These are phyloP conservation scores for Guillardia theta DNA, from an alignment of 78 protist genomes.

Conservation along the genomic window DNA sequence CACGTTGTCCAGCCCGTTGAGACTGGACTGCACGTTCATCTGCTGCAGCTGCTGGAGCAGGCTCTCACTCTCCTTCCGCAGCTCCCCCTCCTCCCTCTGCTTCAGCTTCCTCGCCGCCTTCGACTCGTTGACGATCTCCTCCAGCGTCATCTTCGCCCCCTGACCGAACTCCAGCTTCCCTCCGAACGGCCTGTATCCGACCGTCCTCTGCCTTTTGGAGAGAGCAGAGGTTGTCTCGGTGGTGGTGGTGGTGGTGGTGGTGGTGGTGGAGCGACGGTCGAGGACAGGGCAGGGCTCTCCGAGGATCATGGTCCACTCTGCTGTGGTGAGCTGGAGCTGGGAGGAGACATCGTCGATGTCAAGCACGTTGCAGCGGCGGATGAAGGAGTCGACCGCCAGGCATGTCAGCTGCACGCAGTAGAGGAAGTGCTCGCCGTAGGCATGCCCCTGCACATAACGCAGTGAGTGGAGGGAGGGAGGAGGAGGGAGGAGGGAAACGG, in stretches of 20 bases:
- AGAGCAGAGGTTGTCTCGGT: neutral
- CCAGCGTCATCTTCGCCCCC: neutral
- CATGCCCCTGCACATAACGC: neutral
- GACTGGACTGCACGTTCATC: neutral
- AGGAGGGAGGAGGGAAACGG: neutral
- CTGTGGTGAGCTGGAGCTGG: neutral
- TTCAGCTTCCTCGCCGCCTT: neutral
- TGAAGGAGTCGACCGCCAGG: neutral
- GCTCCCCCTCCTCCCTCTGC: neutral
- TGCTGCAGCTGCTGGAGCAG: neutral
- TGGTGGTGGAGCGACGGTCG: neutral
- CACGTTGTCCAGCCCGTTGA: neutral
- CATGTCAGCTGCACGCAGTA: neutral
- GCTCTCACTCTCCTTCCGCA: neutral
- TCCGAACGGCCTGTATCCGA: neutral
- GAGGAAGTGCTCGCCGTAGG: neutral
- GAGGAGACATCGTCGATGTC: neutral
- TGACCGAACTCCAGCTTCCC: neutral
- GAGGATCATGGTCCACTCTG: neutral
- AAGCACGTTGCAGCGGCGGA: neutral
- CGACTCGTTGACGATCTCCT: neutral
- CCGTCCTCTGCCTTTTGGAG: neutral
- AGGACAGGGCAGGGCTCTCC: neutral
- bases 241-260: neutral
- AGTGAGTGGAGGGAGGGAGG: neutral